Base-by-base conservation (phyloP, 2,329 filamentous ascomycete genomes). In the Metarhizium rileyi region DNA sequence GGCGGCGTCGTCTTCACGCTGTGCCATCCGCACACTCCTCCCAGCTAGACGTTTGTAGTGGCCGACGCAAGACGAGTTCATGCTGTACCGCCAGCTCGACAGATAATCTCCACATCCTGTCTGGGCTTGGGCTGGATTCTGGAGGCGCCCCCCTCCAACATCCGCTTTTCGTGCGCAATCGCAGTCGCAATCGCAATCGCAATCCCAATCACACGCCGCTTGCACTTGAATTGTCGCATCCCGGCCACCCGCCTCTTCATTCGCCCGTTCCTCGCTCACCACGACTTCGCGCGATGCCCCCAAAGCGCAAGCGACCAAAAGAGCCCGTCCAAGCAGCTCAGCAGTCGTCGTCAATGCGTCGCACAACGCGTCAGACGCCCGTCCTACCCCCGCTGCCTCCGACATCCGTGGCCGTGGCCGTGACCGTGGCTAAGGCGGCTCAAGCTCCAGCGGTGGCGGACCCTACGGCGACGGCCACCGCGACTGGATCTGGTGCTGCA, bases 321-420 rank as follows among this genome's bases (percentile, higher is more conserved):
- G 60, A 65, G 40, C 52, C 56, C 47, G 49, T 53, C 41, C 55
- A 56, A 35, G 45, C 52, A 49, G 46, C 48, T 44, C 54, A 53
- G 25, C 52, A 54, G 49, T 49, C 59, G 49, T 51, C 56, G 44
- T 47, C 53, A 35, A 61, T 65, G 64, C 66, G 67, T 59, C 63
- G 66, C 52, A 61, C 64, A 53, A 68, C 67, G 66, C 67, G 67
- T 64, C 67, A 69, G 52, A 68, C 65, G 54, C 60, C 62, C 23
- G 60, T 65, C 44, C 55, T 57, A 49, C 63, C 62, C 43, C 62
- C 63, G 44, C 49, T 53, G 46, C 55, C 56, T 36, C 59, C 58
- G 48, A 51, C 56, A 12, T 51, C 53, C 25, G 45, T 43, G 16
- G 46, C 36, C 42, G 30, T 16, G 30, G 30, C 30, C 30, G 45